Conservation (phyloP, 169 alveolate genomes). For the Eimeria tenella region DNA sequence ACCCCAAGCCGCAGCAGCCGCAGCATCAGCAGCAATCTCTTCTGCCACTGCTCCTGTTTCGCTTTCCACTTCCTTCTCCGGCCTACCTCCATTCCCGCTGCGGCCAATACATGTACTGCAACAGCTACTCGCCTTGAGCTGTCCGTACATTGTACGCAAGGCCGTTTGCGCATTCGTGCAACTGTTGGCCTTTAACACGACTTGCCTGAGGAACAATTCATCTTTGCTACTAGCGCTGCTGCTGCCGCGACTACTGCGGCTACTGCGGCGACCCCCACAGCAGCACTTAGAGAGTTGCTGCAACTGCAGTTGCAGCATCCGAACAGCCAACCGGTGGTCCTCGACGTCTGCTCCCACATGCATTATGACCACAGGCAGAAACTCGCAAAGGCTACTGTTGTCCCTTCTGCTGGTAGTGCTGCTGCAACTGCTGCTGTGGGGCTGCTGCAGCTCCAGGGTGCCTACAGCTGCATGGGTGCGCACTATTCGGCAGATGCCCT, state of each 20-base stretch:
- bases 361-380: constrained; percentile 73
- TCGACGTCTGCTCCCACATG: constrained; percentile 73
- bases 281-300: constrained; percentile 64
- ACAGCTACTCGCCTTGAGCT: constrained; percentile 72
- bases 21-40: constrained; percentile 72
- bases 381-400: constrained; percentile 22
- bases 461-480: constrained; percentile 59
- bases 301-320: constrained; percentile 73
- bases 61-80: neutral
- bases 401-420: constrained; percentile 34
- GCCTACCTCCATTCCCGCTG: constrained; percentile 25
- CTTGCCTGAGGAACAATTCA: constrained; percentile 55
- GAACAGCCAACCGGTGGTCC: constrained; percentile 75
- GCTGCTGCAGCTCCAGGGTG: constrained; percentile 44
- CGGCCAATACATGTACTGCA: constrained; percentile 64
- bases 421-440: constrained; percentile 44
- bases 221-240: constrained; percentile 11
- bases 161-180: constrained; percentile 52
- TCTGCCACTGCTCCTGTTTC: constrained; percentile 40
- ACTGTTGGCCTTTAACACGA: constrained; percentile 46
- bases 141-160: constrained; percentile 56
- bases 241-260: constrained; percentile 74
- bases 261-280: constrained; percentile 64
- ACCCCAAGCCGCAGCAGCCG: constrained; percentile 71
- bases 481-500: constrained; percentile 14